phyloP scores from a whole-genome alignment of 805 yeast genomes.

The Komagataella pastoris region DNA sequence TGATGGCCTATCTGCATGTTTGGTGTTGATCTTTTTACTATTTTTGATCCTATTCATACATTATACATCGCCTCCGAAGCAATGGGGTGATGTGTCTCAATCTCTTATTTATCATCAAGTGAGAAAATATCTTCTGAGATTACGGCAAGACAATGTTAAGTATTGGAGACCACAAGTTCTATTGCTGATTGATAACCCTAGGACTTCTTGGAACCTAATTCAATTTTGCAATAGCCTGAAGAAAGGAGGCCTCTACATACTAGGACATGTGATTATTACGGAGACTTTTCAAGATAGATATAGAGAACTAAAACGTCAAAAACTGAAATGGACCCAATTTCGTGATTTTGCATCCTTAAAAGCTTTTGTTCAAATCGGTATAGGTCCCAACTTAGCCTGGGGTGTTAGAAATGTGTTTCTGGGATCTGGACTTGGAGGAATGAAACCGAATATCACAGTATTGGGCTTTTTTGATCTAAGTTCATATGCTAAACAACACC shows the following conservation, averaged over 20 bases:
- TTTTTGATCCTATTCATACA: slow-evolving; percentile 70
- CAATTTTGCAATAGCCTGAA: slow-evolving; percentile 89
- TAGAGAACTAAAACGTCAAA: slow-evolving; percentile 59
- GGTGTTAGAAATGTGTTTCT: slow-evolving; percentile 86
- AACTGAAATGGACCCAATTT: slow-evolving; percentile 70
- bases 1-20: slow-evolving; percentile 79
- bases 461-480: slow-evolving; percentile 72
- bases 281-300: slow-evolving; percentile 49
- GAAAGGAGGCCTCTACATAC: slow-evolving; percentile 85
- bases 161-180: slow-evolving; percentile 97
- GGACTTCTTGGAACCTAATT: slow-evolving; percentile 84
- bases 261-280: slow-evolving; percentile 82
- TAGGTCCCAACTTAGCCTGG: slow-evolving; percentile 85
- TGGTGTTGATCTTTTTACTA: slow-evolving; percentile 52
- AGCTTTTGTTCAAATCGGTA: slow-evolving; percentile 87
- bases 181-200: slow-evolving; percentile 79
- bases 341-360: slow-evolving; percentile 70
- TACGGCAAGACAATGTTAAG: slow-evolving; percentile 87
- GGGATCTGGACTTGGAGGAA: slow-evolving; percentile 96
- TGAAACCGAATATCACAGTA: slow-evolving; percentile 93
- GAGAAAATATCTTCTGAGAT: slow-evolving; percentile 70
- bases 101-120: slow-evolving; percentile 93
- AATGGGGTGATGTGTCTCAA: slow-evolving; percentile 98
- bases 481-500: slow-evolving; percentile 3
- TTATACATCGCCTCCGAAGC: slow-evolving; percentile 84